These are phyloP conservation scores for Pyrus betulifolia DNA, from an alignment of 306 rosid genomes.

Conservation along the genomic window DNA sequence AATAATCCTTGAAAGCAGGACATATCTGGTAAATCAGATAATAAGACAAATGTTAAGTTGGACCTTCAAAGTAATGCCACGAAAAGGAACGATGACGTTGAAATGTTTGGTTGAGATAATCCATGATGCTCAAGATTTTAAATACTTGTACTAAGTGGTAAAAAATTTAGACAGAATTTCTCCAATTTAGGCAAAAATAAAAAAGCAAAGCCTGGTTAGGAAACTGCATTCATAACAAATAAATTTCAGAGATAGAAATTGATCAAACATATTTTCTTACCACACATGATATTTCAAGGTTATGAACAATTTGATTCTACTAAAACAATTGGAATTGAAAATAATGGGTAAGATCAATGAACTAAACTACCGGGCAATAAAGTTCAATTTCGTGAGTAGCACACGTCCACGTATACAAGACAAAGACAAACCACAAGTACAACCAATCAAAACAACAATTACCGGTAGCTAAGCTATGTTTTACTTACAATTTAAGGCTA, in stretches of 20 bases:
- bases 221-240: neutral
- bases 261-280: neutral
- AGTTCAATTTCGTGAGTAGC: neutral
- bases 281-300: neutral
- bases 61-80: constrained; percentile 13
- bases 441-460: neutral
- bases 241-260: neutral
- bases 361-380: neutral
- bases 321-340: neutral
- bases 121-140: neutral
- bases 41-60: constrained; percentile 22
- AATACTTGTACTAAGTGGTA: neutral
- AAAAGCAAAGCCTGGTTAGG: neutral
- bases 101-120: neutral
- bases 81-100: neutral
- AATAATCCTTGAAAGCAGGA: constrained; percentile 94
- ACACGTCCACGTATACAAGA: neutral
- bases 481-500: constrained; percentile 82
- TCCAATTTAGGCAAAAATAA: neutral
- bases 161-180: neutral
- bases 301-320: neutral
- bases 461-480: neutral
- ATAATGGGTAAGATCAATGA: neutral
- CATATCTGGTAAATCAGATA: constrained; percentile 58
- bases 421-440: neutral